Base-by-base conservation (phyloP, 2,329 filamentous ascomycete species). In the Tympanopsis confertula region DNA sequence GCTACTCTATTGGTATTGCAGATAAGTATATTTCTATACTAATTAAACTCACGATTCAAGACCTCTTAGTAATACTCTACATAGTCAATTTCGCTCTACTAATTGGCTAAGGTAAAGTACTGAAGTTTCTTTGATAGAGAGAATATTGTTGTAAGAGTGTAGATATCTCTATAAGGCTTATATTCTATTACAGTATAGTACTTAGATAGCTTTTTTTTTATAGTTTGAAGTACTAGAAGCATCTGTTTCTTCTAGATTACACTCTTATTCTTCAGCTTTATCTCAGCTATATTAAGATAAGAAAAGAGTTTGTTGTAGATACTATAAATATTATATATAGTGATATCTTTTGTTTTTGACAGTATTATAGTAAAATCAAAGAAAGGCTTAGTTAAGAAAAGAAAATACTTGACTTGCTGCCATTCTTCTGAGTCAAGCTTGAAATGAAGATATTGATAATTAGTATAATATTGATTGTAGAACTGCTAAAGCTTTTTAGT, bases 261-360 rank as follows among this genome's bases (percentile, higher is more conserved):
- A 13, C 35, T 19, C 26, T 50, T 50, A 24, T 19, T 18, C 26
- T 13, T 1, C 3, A 48, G 41, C 26, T 44, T 20, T 1, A 5
- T 13, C 4, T 39, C 44, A 4, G 32, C 39, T 15, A 28, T 19
- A 13, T 47, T 33, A 29, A 45, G 33, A 36, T 49, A 20, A 1
- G 37, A n/a, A 20, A 49, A 49, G 1, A 48, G 41, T 7, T 35
- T 38, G 19, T 49, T 46, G 13, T 47, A 49, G 36, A 43, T 47
- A 7, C 29, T 36, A 32, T 45, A 49, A 13, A 49, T n/a, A 24
- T 3, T 19, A 36, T 48, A n/a, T 3, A 36, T 19, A 30, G 37
- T 49, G 4, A 45, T n/a, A 35, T 48, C 43, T 19, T 29, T 38
- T 13, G 17, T 47, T 26, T 44, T 42, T 35, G 35, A 48, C 10